Evolutionary conservation across 306 rosid genomes (phyloP).

Genomic region (Pterocarpus santalinus): DNA sequence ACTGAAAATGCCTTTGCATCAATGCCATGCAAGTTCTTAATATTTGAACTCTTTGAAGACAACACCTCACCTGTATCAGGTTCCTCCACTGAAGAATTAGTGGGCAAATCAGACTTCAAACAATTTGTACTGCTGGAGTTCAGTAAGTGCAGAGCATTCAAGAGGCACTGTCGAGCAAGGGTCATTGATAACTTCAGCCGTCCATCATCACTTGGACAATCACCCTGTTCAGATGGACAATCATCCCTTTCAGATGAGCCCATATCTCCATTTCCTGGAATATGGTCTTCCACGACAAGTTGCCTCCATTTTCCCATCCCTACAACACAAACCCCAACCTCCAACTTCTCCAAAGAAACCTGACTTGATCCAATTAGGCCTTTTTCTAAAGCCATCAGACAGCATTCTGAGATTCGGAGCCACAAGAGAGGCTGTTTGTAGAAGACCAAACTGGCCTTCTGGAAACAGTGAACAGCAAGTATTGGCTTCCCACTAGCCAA

Average conservation of each 20-base stretch:
- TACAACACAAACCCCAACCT: slow-evolving; percentile 73
- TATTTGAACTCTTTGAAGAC: slow-evolving; percentile 68
- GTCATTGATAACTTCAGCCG: slow-evolving; percentile 79
- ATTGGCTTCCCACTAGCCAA: slow-evolving; percentile 90
- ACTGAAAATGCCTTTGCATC: slow-evolving; percentile 73
- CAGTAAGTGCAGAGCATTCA: slow-evolving; percentile 77
- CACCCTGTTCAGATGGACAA: slow-evolving; percentile 58
- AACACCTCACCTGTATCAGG: slow-evolving; percentile 66
- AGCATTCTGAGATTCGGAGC: slow-evolving; percentile 98
- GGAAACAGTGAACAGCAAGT: slow-evolving; percentile 92
- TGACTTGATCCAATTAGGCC: slow-evolving; percentile 65
- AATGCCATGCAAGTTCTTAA: slow-evolving; percentile 61
- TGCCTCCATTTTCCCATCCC: slow-evolving; percentile 98
- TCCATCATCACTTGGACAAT: slow-evolving; percentile 64
- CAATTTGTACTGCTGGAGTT: slow-evolving; percentile 55
- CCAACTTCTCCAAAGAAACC: slow-evolving; percentile 64
- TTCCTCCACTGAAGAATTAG: slow-evolving; percentile 75
- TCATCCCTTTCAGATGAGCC: slow-evolving; percentile 58
- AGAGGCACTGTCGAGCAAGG: slow-evolving; percentile 85
- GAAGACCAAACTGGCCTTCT: slow-evolving; percentile 87
- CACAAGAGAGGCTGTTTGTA: slow-evolving; percentile 89
- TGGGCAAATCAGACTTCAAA: slow-evolving; percentile 66
- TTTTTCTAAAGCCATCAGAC: slow-evolving; percentile 91
- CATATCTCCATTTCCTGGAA: slow-evolving; percentile 59
- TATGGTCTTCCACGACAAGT: slow-evolving; percentile 76